These are phyloP conservation scores for Microdochium nivale DNA, from an alignment of 2,329 filamentous ascomycete genomes.

Conservation along the genomic window DNA sequence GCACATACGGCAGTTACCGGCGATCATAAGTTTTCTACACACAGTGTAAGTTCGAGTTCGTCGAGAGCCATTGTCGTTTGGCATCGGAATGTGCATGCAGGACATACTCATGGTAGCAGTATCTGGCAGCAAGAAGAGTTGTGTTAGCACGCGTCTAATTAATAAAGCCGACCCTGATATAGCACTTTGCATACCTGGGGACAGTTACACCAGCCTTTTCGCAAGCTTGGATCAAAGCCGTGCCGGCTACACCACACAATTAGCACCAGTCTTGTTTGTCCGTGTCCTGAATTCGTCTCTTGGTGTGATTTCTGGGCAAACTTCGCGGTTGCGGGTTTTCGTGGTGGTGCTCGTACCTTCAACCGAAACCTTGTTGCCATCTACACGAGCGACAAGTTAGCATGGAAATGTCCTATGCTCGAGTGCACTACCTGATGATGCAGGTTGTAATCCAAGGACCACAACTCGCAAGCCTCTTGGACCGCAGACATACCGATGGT, in stretches of 20 bases:
- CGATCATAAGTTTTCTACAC: conserved; percentile 89
- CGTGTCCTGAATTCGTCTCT: conserved; percentile 5
- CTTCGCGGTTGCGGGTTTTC: neutral
- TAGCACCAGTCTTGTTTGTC: conserved; percentile 18
- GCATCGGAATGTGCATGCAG: conserved; percentile 10
- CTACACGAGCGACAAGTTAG: conserved; percentile 31
- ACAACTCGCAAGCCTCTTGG: neutral
- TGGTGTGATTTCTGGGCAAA: no score
- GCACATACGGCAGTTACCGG: conserved; percentile 99
- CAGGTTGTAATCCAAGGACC: conserved; percentile 15
- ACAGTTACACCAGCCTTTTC: conserved; percentile 91
- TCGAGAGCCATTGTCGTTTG: neutral
- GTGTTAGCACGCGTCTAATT: conserved; percentile 23
- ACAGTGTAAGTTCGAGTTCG: conserved; percentile 28
- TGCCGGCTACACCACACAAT: conserved; percentile 63
- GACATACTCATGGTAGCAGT: conserved; percentile 94
- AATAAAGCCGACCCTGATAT: neutral
- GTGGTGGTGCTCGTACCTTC: conserved; percentile 57
- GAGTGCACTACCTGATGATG: neutral
- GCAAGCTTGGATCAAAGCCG: conserved; percentile 96
- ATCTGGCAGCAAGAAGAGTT: conserved; percentile 45
- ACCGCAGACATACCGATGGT: conserved; percentile 65
- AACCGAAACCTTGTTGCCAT: conserved; percentile 97
- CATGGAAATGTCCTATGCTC: conserved; percentile 26
- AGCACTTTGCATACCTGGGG: conserved; percentile 55